Base-by-base conservation (phyloP, 225 moss, liverwort and hornwort species). In the Polytrichum formosum region DNA sequence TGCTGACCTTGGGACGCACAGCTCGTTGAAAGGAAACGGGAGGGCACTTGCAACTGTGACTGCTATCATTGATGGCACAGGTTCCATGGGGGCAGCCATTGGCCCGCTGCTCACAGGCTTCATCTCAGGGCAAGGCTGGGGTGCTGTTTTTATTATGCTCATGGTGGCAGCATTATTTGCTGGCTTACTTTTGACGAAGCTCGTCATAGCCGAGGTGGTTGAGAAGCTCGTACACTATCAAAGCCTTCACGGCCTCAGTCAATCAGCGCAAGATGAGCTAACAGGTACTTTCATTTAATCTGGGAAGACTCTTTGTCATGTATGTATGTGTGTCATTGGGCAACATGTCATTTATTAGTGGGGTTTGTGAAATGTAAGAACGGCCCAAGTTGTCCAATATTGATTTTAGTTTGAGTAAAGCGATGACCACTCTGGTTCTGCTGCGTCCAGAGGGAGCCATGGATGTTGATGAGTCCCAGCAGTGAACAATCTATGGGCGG, bases 31-130 rank as follows among this genome's bases (percentile, higher is more conserved):
- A 61, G 89, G 89, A 13, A 89, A 79, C 30, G 80, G 83, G 4
- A 63, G 86, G 22, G 89, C 86, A 20, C 78, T 89, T 2, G 83
- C 86, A 28, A 89, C 89, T 1, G 89, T 89, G 0, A 89, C 89
- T 5, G 86, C 89, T 1, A 89, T 89, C 26, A 89, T 89, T 53
- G 89, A 89, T 61, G 89, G 89, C 28, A 89, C 89, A 9, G 89
- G 89, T 16, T 89, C 89, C 6, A 77, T 89, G 21, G 89, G 89
- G 54, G 89, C 89, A 61, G 86, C 89, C 23, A 18, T 89, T 10
- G 89, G 89, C 19, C 89, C 89, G 0, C 66, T 89, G 18, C 79
- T 89, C 56, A 84, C 89, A 28, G 89, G 89, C 4, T 86, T 78
- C 54, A 74, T 89, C 25, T 81, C 89, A 18, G 85, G 83, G 53